Base-by-base conservation (phyloP, 164 flowering plant genomes). In the Berberis thunbergii region DNA sequence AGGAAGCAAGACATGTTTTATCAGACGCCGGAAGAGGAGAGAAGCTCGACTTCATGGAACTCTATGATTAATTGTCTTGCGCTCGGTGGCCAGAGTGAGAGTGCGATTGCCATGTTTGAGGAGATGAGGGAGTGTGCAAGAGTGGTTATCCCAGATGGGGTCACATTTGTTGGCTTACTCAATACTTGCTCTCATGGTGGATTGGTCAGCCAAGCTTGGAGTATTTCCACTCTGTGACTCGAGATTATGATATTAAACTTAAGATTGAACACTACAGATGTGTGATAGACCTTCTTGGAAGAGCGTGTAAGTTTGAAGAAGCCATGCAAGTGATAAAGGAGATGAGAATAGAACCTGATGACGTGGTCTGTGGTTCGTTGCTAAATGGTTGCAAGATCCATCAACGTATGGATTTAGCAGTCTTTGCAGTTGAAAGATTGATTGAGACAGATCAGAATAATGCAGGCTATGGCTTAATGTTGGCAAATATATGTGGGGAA, bases 31-130 rank as follows among this genome's bases (percentile, higher is more conserved):
- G 39, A 26, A 26, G 26, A 26, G 26, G 26, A 39, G 13, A 62
- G 8, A 41, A 62, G 45, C 57, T 41, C 52, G 65, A 62, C 65
- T 5, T 50, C 43, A 11, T 62, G 65, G 65, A 62, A 62, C 26
- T 62, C 65, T 10, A 62, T 52, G 65, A 62, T 62, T 5, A 62
- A 62, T 49, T 62, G 65, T 43, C 65, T 62, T 62, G 65, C 65
- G 4, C 57, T 62, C 3, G 57, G 52, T 49, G 65, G 57, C 43
- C 45, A 41, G 52, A 50, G 57, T 42, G 55, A 62, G 38, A 10
- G 46, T 10, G 57, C 65, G 3, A 52, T 62, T 50, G 7, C 46
- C 11, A 45, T 52, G 42, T 62, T 50, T 41, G 65, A 62, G 57
- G 65, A 62, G 56, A 62, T 62, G 65, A 13, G 41, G 13, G 45